Percentiles rank a stretch among this genome's conserved stretches.
Evolutionary conservation across 805 yeast genomes (phyloP).

Genomic region (Saturnispora gosingensis): DNA sequence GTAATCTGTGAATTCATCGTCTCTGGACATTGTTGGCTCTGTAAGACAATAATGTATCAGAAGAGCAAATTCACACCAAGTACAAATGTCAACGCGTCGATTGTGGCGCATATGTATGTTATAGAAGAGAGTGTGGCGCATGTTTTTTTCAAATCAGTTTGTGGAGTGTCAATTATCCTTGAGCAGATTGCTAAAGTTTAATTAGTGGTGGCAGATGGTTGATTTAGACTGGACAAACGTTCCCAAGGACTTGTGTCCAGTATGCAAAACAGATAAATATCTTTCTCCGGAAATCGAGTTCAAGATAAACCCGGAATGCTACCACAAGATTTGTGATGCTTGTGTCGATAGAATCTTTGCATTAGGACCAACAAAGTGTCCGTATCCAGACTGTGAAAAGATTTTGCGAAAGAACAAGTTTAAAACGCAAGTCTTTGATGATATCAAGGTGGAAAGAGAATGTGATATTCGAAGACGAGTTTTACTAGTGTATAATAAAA

Average conservation of each 20-base stretch:
- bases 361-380: constrained; percentile 94
- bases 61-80: not conserved
- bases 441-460: constrained; percentile 80
- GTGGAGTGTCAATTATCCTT: not conserved
- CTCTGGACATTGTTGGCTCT: not conserved
- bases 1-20: not conserved
- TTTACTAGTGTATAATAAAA: constrained; percentile 67
- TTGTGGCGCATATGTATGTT: not conserved
- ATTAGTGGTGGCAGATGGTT: constrained; percentile 17
- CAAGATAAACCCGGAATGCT: constrained; percentile 93
- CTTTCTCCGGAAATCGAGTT: constrained; percentile 89
- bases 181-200: not conserved
- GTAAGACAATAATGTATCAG: not conserved
- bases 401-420: constrained; percentile 80
- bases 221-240: constrained; percentile 29
- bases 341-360: constrained; percentile 95
- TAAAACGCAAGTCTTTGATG: constrained; percentile 89
- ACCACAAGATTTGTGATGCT: constrained; percentile 93
- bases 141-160: not conserved
- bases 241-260: constrained; percentile 65
- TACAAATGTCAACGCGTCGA: not conserved
- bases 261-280: constrained; percentile 91
- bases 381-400: constrained; percentile 84
- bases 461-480: constrained; percentile 83
- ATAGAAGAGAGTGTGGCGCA: not conserved